Base-by-base conservation (phyloP, 2,329 filamentous ascomycete genomes). In the Ophiostoma sp. region DNA sequence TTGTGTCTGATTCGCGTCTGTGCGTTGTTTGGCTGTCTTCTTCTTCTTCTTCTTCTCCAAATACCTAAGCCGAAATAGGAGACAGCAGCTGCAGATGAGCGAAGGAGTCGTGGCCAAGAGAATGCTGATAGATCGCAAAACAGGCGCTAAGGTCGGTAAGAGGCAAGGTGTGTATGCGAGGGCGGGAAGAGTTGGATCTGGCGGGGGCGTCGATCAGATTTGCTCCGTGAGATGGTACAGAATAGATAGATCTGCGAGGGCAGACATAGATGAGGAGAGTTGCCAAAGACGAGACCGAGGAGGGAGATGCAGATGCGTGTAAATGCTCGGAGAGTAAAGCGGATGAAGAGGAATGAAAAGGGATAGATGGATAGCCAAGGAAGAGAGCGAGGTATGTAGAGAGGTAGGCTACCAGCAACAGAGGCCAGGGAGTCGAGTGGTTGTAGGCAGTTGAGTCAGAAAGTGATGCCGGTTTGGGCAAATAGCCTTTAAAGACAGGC, bases 41-140 rank as follows among this genome's bases (percentile, higher is more conserved):
- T 62, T 33, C 35, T 31, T 62, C 57, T 27, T 33, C 27, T 62
- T 27, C 35, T 62, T 27, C 27, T 17, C 27, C 52, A 57, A 4
- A 27, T 27, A 62, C 57, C 57, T 62, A 62, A 6, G 57, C 57
- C 57, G 57, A 33, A 62, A 62, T 4, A 27, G 57, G 57, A 62
- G 57, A 35, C 57, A 35, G 27, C 11, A 62, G 57, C 52, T 57
- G 52, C 52, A 62, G 57, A 62, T 17, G 57, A 62, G 57, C 57
- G 57, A 27, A 33, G 27, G 27, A 57, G 23, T 57, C 23, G 52
- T 57, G 23, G 57, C 57, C 57, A 62, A 62, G 57, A 62, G 57
- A 62, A 62, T 17, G 57, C 52, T 27, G 57, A 3, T 62, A 62
- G 57, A 62, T 62, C 57, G 15, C 5, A 33, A 13, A 57, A n/a